Base-by-base conservation (phyloP, 2,329 filamentous ascomycete genomes). In the Xylaria sp. region DNA sequence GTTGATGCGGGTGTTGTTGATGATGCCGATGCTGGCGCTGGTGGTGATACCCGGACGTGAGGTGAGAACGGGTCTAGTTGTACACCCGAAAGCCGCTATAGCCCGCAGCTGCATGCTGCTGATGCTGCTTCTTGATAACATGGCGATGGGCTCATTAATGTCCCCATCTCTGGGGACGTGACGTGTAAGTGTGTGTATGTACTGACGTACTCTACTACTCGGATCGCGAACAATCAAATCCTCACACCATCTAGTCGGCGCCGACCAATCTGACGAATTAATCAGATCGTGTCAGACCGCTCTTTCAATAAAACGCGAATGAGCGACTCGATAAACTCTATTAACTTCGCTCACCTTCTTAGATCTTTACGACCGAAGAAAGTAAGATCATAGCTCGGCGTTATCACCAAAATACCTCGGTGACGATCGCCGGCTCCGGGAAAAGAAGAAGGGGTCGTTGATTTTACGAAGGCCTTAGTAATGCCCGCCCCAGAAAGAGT, bases 71-170 rank as follows among this genome's bases (percentile, higher is more conserved):
- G 34, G 62, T n/a, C 60, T 51, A 54, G 50, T 31, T 34, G 39
- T 34, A 50, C 52, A 20, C 4, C 37, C 44, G 25, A 52, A 18
- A 20, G 48, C 31, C 60, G 67, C 46, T n/a, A 31, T 52, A 23
- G 37, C 46, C 46, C 48, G 52, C 48, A 37, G 15, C 67, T 25
- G 50, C 52, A 70, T 59, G 51, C 69, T 73, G 73, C 70, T 50
- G n/a, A n/a, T 69, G 71, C 72, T 73, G 73, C 70, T 50, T 50
- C 46, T 50, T 50, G 63, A 72, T 69, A 71, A 70, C 75, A 75
- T 75, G 67, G 37, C 71, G 67, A 55, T 63, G 60, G 18, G 57
- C 52, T 55, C 7, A 13, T 18, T 4, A 18, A 18, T 54, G 50
- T 37, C 39, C 63, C 54, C 58, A 66, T 70, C 15, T 25, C 23